Conservation (phyloP, 2,329 filamentous ascomycete species). For the Hymenoscyphus repandus region DNA sequence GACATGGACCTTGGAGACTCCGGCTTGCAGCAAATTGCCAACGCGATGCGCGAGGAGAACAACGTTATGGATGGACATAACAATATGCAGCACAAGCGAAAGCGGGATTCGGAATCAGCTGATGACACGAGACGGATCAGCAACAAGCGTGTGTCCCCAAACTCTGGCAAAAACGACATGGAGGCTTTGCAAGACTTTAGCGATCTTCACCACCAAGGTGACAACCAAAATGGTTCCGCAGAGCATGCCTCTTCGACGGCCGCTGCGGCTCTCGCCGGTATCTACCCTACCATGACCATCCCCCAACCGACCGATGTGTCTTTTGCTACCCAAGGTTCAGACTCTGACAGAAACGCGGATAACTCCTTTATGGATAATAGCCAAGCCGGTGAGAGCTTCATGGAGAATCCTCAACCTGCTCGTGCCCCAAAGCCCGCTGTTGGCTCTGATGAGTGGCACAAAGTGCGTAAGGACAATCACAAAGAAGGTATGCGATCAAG, state of each 20-base stretch:
- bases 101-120: conserved; percentile 32
- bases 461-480: conserved; percentile 93
- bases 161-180: conserved; percentile 25
- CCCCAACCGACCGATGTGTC: conserved; percentile 50
- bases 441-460: conserved; percentile 98
- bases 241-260: conserved; percentile 52
- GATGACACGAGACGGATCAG: conserved; percentile 29
- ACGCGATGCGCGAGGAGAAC: conserved; percentile 32
- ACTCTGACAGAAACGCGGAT: conserved; percentile 33
- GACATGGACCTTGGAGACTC: conserved; percentile 33
- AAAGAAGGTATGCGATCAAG: conserved; percentile 72
- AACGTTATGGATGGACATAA: conserved; percentile 12
- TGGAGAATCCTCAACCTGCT: conserved; percentile 36
- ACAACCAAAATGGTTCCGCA: conserved; percentile 47
- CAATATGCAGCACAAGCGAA: conserved; percentile 29
- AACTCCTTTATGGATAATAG: conserved; percentile 37
- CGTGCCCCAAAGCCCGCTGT: conserved; percentile 69
- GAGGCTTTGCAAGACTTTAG: conserved; percentile 33
- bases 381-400: conserved; percentile 30
- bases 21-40: conserved; percentile 33
- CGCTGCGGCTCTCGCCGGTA: conserved; percentile 41
- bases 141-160: conserved; percentile 33
- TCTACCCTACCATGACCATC: conserved; percentile 48
- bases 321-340: conserved; percentile 41
- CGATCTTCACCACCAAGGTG: conserved; percentile 41